Percentiles rank a stretch among this genome's conserved stretches.
Conservation (phyloP, 768 basidiomycete genomes). For the Trametes sanguinea region DNA sequence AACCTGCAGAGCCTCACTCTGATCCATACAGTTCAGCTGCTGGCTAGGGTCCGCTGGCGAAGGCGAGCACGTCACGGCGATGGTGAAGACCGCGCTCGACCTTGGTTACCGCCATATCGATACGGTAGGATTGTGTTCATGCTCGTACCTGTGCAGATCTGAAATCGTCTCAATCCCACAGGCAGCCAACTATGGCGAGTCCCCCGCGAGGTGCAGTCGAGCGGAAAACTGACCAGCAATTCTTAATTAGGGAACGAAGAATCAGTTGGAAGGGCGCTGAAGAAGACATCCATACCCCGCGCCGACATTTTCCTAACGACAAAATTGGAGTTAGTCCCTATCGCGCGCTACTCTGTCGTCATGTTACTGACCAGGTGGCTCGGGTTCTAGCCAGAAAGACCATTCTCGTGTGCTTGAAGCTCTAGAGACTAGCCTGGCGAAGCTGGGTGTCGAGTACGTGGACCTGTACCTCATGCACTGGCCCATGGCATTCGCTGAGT, state of each 20-base stretch:
- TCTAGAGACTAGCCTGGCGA: conserved; percentile 34
- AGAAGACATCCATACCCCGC: conserved; percentile 47
- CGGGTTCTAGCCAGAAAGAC: conserved; percentile 30
- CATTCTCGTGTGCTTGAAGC: conserved; percentile 34
- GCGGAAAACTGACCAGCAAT: neutral
- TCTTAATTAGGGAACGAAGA: conserved; percentile 43
- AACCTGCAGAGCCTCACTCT: neutral
- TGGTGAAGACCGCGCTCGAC: conserved; percentile 9
- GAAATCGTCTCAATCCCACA: neutral
- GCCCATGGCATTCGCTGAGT: conserved; percentile 8
- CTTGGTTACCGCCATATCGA: conserved; percentile 11
- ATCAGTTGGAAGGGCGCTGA: conserved; percentile 47
- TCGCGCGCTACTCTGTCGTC: no score
- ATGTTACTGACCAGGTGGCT: conserved; percentile 29
- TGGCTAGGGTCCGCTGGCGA: conserved; percentile 13
- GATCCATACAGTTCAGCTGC: neutral
- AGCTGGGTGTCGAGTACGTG: conserved; percentile 38
- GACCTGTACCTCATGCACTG: conserved; percentile 52
- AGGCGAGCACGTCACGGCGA: conserved; percentile 8
- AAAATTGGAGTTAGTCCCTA: conserved; percentile 41
- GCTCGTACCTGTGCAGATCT: no score
- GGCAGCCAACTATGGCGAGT: conserved; percentile 10
- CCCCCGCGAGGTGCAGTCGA: neutral
- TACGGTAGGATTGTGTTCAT: neutral
- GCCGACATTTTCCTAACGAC: conserved; percentile 51